These are phyloP conservation scores for Nannizziopsis barbatae DNA, from an alignment of 2,329 filamentous ascomycete species.

Conservation along the genomic window DNA sequence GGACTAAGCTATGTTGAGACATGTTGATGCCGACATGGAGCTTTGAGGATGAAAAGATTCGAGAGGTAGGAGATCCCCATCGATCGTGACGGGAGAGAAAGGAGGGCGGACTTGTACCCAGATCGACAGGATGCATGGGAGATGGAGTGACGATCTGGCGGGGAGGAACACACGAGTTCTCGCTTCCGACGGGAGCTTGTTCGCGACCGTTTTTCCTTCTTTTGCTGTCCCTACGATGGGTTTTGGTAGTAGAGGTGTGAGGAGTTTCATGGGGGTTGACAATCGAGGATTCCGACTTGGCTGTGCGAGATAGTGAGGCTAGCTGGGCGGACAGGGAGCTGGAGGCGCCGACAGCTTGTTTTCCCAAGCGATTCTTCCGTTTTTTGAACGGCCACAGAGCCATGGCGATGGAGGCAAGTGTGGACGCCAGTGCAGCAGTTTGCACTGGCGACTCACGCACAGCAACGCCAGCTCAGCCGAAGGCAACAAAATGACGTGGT, in stretches of 20 bases:
- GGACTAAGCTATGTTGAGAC: conserved; percentile 29
- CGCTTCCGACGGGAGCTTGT: conserved; percentile 13
- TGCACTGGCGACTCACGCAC: conserved; percentile 21
- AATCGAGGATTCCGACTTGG: conserved; percentile 14
- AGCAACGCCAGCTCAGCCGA: conserved; percentile 6
- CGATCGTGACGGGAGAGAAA: background rate
- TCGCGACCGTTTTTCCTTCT: conserved; percentile 22
- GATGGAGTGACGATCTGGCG: conserved; percentile 10
- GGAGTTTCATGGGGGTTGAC: conserved; percentile 7
- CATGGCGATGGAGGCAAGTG: conserved; percentile 42
- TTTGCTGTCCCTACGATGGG: conserved; percentile 24
- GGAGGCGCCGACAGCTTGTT: conserved; percentile 43
- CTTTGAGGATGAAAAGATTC: conserved; percentile 7
- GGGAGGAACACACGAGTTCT: conserved; percentile 14
- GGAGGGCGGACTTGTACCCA: background rate
- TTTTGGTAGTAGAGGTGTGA: conserved; percentile 18
- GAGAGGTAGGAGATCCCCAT: background rate
- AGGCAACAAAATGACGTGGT: conserved; percentile 5
- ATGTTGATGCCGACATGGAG: conserved; percentile 21
- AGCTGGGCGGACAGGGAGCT: conserved; percentile 22
- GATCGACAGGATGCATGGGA: background rate
- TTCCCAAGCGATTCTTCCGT: conserved; percentile 56
- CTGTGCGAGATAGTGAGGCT: conserved; percentile 26
- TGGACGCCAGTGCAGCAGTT: conserved; percentile 16
- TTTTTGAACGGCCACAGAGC: conserved; percentile 75